Evolutionary conservation across 83 land plant species (phyloP).

Genomic region (Thuja plicata): DNA sequence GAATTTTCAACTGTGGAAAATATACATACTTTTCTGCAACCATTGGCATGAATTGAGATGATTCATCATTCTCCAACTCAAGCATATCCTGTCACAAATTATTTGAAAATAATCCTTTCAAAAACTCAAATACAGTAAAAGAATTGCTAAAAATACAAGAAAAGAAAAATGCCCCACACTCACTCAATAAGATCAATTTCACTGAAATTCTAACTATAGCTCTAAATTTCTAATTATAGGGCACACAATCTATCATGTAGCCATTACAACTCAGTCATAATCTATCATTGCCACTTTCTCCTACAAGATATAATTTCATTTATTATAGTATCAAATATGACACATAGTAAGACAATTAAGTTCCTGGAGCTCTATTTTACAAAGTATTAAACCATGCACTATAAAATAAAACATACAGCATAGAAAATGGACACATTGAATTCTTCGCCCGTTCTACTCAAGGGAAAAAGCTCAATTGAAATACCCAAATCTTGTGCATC

Average conservation of each 20-base stretch:
- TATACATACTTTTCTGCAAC: slow-evolving; percentile 56
- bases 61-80: slow-evolving; percentile 54
- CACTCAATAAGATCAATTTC: not conserved
- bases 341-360: too few relatives aligned
- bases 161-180: not conserved
- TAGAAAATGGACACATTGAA: slow-evolving; percentile 76
- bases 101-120: not conserved
- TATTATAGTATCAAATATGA: not conserved
- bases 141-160: not conserved
- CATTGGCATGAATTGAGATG: slow-evolving; percentile 43
- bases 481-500: slow-evolving; percentile 97
- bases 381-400: not conserved
- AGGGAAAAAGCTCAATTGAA: slow-evolving; percentile 76
- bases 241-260: not conserved
- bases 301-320: not conserved
- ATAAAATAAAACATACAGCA: slow-evolving; percentile 44
- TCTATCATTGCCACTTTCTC: not conserved
- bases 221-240: not conserved
- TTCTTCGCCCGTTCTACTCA: slow-evolving; percentile 63
- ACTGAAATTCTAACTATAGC: not conserved
- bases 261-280: not conserved
- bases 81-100: slow-evolving; percentile 53
- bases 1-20: slow-evolving; percentile 1
- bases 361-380: not conserved
- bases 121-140: not conserved